A percentile compares a stretch with the other conserved stretches of the same genome.
Conservation (phyloP, 2,329 filamentous ascomycete genomes). For the Aspergillus awamori region DNA sequence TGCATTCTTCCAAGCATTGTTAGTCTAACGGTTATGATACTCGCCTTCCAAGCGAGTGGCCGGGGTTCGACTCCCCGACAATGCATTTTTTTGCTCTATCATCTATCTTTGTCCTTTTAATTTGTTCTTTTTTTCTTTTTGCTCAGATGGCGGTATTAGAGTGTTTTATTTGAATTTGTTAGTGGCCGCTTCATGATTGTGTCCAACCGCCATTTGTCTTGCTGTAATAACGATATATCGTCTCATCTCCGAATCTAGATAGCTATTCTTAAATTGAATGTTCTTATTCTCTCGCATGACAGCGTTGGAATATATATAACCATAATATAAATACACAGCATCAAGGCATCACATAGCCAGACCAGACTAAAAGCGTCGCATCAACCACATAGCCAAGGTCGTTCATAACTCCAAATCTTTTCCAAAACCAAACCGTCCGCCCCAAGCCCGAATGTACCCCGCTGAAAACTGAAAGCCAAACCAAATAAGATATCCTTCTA, state of each 20-base stretch:
- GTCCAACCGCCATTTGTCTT: too few relatives aligned
- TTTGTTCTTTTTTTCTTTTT: background rate
- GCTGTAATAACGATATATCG: too few relatives aligned
- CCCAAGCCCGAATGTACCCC: background rate
- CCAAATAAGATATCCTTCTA: background rate
- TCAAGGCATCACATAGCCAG: background rate
- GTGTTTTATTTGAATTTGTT: background rate
- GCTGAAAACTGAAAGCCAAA: background rate
- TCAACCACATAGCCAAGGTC: too few relatives aligned
- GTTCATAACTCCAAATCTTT: background rate
- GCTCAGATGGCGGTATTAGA: background rate
- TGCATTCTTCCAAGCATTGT: slow-evolving; percentile 24
- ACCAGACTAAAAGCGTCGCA: background rate
- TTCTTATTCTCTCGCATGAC: background rate
- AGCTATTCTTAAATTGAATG: too few relatives aligned
- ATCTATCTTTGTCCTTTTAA: background rate
- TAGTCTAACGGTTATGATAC: slow-evolving; percentile 1
- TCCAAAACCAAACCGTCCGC: background rate
- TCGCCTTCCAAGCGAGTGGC: slow-evolving; percentile 1
- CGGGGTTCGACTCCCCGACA: background rate
- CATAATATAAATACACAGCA: background rate
- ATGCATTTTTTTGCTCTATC: slow-evolving; percentile 2
- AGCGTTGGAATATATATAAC: background rate
- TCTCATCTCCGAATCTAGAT: too few relatives aligned
- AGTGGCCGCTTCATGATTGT: fast-evolving